Base-by-base conservation (phyloP, 2,329 filamentous ascomycete species). In the Calonectria hongkongensis region DNA sequence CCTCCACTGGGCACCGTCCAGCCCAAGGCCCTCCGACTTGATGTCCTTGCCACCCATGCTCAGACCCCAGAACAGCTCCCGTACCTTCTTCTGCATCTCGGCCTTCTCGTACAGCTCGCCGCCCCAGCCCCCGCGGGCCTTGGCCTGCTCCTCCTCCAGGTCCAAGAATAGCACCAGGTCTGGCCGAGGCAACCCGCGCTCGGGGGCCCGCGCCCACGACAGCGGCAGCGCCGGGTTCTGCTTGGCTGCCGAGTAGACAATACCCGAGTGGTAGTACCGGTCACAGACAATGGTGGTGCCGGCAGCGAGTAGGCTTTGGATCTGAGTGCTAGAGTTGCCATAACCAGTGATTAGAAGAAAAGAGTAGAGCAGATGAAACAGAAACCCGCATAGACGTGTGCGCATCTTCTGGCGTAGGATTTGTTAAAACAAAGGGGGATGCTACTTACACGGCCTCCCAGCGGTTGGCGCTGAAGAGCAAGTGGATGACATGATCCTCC, bases 251-350 rank as follows among this genome's bases (percentile, higher is more conserved):
- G 93, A 95, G 86, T 98, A 99, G 63, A 98, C 95, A 70, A 96
- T 94, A 67, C 97, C 97, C 25, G 94, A 97, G 87, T 98, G 96
- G 83, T 97, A 98, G 86, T 98, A 99, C 60, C 97, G 92, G 84
- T 99, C 97, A 77, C 96, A 92, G 47, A 99, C 88, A 39, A 99
- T 89, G 0, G 92, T 97, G 25, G 89, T 92, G 10, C 96, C 96
- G 1, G 87, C 83, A 0, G 87, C 85, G 7, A 98, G 84, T 7
- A 90, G 86, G 1, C 84, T 70, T 21, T 86, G 81, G 56, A 93
- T 92, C 63, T 85, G 84, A 76, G 87, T 85, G 2, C 89, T 91
- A 5, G 45, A 51, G 30, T 41, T 41, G 3, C 54, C 36, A 21
- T 30, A 3, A 25, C 45, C 21, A 4, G 12, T 13, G 21, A 13